phyloP scores from a whole-genome alignment of 208 protist species.

The Trypanosoma melophagium region DNA sequence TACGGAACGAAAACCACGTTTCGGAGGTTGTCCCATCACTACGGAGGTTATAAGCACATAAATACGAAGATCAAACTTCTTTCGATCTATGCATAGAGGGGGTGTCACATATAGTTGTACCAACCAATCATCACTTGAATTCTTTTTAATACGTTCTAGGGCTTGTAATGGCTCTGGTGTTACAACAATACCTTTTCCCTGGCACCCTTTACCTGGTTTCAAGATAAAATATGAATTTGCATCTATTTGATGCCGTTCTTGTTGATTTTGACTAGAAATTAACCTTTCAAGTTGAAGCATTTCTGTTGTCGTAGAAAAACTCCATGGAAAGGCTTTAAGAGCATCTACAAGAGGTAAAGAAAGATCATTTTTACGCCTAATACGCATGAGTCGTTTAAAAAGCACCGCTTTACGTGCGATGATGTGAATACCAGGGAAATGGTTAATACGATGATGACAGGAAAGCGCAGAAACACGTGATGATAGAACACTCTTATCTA shows the following conservation, averaged over 20 bases:
- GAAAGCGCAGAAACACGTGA: constrained; percentile 59
- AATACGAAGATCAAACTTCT: constrained; percentile 94
- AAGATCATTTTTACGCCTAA: constrained; percentile 23
- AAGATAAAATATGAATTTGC: constrained; percentile 64
- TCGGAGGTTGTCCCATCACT: constrained; percentile 20
- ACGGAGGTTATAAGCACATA: constrained; percentile 90
- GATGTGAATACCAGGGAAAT: constrained; percentile 89
- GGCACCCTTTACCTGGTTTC: constrained; percentile 85
- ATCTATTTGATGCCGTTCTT: background rate
- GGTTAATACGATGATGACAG: constrained; percentile 90
- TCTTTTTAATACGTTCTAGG: constrained; percentile 31
- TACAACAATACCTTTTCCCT: constrained; percentile 79
- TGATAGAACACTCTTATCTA: constrained; percentile 76
- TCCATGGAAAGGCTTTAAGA: constrained; percentile 40
- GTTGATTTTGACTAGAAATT: constrained; percentile 6
- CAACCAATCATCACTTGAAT: constrained; percentile 46
- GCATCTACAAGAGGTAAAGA: constrained; percentile 8
- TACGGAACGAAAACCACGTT: background rate
- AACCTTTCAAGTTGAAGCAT: constrained; percentile 33
- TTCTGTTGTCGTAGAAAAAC: constrained; percentile 53
- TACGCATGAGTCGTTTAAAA: constrained; percentile 83
- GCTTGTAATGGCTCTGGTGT: constrained; percentile 48
- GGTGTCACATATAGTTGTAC: constrained; percentile 88
- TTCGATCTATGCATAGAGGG: constrained; percentile 88
- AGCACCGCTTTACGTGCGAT: constrained; percentile 90